These are phyloP conservation scores for Amylocarpus encephaloides DNA, from an alignment of 2,329 filamentous ascomycete species.

Conservation along the genomic window DNA sequence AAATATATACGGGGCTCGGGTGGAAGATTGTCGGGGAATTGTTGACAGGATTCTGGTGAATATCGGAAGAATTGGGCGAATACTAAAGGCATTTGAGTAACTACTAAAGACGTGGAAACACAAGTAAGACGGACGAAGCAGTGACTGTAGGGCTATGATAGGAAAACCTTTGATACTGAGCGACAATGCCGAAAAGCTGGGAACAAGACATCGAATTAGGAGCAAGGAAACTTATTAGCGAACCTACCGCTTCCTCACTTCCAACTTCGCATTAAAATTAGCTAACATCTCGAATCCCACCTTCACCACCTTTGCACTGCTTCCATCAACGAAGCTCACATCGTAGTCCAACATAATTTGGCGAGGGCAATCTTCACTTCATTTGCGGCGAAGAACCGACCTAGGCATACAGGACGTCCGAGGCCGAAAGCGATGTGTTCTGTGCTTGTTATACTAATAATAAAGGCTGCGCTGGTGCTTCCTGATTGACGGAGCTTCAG, in stretches of 20 bases:
- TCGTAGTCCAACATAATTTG: conserved; percentile 31
- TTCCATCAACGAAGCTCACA: neutral
- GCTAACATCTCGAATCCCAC: neutral
- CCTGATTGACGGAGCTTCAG: neutral
- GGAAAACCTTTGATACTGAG: no score
- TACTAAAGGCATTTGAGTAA: no score
- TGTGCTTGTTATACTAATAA: neutral
- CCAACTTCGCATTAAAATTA: neutral
- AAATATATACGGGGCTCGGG: no score
- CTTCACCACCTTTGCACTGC: neutral
- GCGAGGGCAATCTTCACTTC: conserved; percentile 33
- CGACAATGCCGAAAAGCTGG: no score
- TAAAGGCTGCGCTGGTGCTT: neutral
- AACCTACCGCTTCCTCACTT: neutral
- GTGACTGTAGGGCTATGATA: no score
- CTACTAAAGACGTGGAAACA: no score
- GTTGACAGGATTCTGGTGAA: no score
- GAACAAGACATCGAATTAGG: no score
- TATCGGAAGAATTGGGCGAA: no score
- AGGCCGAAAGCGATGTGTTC: neutral
- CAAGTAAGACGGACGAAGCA: no score
- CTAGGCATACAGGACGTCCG: conserved; percentile 31
- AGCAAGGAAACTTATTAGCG: neutral
- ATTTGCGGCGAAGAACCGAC: conserved; percentile 34
- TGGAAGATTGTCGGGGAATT: no score